phyloP scores from a whole-genome alignment of 2,329 filamentous ascomycete species.

The Hysterium pulicare region DNA sequence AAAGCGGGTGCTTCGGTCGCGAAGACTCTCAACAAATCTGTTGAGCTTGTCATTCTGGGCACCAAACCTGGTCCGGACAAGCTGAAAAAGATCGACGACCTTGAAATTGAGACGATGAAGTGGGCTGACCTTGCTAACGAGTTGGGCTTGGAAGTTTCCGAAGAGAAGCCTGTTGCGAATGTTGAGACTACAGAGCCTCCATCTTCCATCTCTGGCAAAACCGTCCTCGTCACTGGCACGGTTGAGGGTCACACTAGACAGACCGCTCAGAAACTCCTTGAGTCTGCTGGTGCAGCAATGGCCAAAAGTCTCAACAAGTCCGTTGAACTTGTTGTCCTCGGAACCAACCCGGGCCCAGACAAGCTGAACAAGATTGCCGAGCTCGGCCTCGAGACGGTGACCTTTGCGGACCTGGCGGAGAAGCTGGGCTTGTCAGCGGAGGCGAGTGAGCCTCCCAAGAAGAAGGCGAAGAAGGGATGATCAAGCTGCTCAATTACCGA shows the following conservation, averaged over 20 bases:
- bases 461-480: constrained; percentile 29
- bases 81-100: constrained; percentile 15
- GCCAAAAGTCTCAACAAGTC: constrained; percentile 17
- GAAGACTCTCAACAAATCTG: constrained; percentile 18
- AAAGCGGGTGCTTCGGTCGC: constrained; percentile 13
- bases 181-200: constrained; percentile 15
- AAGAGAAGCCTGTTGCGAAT: constrained; percentile 13
- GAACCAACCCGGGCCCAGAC: constrained; percentile 13
- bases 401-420: constrained; percentile 33
- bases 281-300: constrained; percentile 13
- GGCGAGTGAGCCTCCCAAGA: constrained; percentile 19
- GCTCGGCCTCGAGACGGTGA: constrained; percentile 12
- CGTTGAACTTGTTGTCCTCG: constrained; percentile 18
- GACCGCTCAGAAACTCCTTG: constrained; percentile 14
- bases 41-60: constrained; percentile 18
- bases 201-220: constrained; percentile 16
- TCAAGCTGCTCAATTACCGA: too few relatives aligned
- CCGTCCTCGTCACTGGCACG: constrained; percentile 40
- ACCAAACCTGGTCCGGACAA: constrained; percentile 15
- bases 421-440: constrained; percentile 31
- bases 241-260: constrained; percentile 28
- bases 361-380: constrained; percentile 14
- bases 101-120: constrained; percentile 14
- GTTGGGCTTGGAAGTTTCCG: constrained; percentile 24
- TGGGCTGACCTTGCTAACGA: constrained; percentile 37